Conservation (phyloP, 345 rosid genomes). For the Populus tremula region DNA sequence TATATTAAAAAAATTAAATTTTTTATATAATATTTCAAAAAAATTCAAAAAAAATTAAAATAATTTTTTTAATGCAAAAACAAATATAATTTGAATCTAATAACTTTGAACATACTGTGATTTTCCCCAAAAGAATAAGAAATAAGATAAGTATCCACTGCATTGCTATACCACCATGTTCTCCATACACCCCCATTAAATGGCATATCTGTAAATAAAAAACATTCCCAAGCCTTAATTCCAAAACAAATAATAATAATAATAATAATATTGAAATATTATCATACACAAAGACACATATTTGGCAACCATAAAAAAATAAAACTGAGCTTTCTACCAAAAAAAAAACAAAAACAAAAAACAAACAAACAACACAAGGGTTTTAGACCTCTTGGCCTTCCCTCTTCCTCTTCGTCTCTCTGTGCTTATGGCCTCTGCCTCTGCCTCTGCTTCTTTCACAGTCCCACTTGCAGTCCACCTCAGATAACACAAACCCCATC, state of each 20-base stretch:
- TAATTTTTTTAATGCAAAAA: too few species aligned
- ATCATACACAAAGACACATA: background rate
- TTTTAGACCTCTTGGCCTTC: slow-evolving; percentile 17
- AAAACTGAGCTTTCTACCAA: background rate
- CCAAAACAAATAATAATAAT: background rate
- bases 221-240: background rate
- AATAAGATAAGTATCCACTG: background rate
- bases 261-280: background rate
- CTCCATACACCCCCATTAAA: background rate
- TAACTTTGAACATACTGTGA: too few species aligned
- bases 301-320: background rate
- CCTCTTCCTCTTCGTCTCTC: background rate
- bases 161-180: background rate
- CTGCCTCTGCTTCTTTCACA: slow-evolving; percentile 14
- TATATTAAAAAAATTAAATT: too few species aligned
- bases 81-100: too few species aligned
- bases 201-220: background rate
- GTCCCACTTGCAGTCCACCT: slow-evolving; percentile 31
- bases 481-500: background rate
- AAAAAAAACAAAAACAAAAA: background rate
- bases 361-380: slow-evolving; percentile 18
- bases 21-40: too few species aligned
- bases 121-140: background rate
- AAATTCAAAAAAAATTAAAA: too few species aligned
- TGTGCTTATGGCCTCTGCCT: slow-evolving; percentile 20